Evolutionary conservation across 345 rosid genomes (phyloP), one percentile per base, ranked within the genome.

Genomic region (Eutrema heterophyllum): DNA sequence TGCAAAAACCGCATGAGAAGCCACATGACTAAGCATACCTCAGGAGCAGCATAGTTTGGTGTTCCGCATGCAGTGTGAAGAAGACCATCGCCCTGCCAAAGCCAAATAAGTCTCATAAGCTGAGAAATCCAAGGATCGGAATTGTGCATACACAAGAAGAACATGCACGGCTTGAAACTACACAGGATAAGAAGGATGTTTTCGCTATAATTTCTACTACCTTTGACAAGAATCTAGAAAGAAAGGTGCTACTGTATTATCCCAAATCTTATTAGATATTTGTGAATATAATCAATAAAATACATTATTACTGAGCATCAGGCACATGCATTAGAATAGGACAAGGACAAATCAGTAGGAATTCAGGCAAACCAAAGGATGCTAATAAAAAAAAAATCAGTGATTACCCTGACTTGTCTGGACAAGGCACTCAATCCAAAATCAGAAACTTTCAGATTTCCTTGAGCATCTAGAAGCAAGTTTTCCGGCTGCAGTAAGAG

Each of bases 61-160:
- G 99, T 95, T 71, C 99, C 99, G 60, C 99, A 95, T n/a, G 99
- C 91, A 64, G 99, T 92, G 81, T 95, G 98, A 81, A 95, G 99
- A 63, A 95, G 83, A 49, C 98, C 99, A 82, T 95, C 99, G 9
- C 86, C 99, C 99, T 95, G 67, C 21, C 65, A 70, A 73, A 64
- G 44, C 59, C 46, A 76, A 48, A 55, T 18, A 75, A 61, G 58
- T 45, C 32, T 73, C 57, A 46, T 33, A 26, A 65, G 65, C 32
- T 21, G 40, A 35, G n/a, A 64, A 27, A 40, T 7, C 27, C 54
- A 50, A 66, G 38, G 40, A 49, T 18, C n/a, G 5, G 60, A 27
- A n/a, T 39, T 50, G 27, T 57, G 26, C 12, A 43, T 53, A 54
- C 52, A 54, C 52, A 29, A 21, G 29, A 54, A 15, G 41, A 68